These are phyloP conservation scores for Hyphopichia pseudoburtonii DNA, from an alignment of 1,139 yeast genomes.

Conservation along the genomic window DNA sequence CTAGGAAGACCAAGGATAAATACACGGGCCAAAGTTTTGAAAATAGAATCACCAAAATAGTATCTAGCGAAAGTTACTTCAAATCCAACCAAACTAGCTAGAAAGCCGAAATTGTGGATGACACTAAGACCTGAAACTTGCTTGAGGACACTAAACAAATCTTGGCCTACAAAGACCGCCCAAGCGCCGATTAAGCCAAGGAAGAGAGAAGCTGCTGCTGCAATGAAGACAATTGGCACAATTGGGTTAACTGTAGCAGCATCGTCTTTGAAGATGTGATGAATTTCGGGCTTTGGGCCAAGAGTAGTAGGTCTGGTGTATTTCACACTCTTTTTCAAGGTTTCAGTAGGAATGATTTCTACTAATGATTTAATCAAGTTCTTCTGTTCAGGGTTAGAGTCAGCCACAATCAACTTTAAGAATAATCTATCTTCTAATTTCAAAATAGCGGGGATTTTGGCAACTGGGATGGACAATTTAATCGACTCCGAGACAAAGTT, in stretches of 20 bases:
- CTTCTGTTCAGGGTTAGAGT: conserved; percentile 14
- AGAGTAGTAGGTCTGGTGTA: conserved; percentile 38
- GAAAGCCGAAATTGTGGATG: conserved; percentile 45
- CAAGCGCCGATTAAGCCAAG: conserved; percentile 48
- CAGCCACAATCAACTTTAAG: conserved; percentile 36
- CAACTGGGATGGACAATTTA: conserved; percentile 27
- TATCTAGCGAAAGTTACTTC: conserved; percentile 68
- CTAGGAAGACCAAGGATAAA: conserved; percentile 56
- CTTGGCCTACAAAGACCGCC: conserved; percentile 45
- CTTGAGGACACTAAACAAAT: conserved; percentile 37
- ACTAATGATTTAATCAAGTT: conserved; percentile 31
- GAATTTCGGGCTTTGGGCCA: conserved; percentile 63
- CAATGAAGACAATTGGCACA: conserved; percentile 56
- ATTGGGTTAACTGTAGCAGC: conserved; percentile 55
- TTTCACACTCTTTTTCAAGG: conserved; percentile 22
- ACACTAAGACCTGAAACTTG: conserved; percentile 26
- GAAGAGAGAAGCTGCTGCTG: conserved; percentile 41
- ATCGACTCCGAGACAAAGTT: conserved; percentile 18
- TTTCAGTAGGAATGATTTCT: conserved; percentile 34
- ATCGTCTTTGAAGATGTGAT: conserved; percentile 61
- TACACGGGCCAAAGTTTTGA: conserved; percentile 59
- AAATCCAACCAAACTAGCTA: conserved; percentile 53
- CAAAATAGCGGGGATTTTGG: conserved; percentile 38
- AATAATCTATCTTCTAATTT: conserved; percentile 32
- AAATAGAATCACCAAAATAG: conserved; percentile 70